These are phyloP conservation scores for Vigna nakashimae DNA, from an alignment of 306 rosid genomes.

Conservation along the genomic window DNA sequence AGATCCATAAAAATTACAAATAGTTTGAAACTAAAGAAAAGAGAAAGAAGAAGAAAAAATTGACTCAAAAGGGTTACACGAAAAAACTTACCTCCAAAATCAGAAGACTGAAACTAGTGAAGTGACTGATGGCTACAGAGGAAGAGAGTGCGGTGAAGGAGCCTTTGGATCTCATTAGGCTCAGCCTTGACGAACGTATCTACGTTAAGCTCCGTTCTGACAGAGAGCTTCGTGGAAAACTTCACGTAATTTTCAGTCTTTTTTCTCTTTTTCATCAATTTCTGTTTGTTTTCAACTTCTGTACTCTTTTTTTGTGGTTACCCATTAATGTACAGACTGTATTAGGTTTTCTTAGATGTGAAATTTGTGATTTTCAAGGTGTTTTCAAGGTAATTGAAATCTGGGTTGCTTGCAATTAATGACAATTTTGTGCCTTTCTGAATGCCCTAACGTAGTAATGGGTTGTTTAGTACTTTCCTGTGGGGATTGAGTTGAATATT, in stretches of 20 bases:
- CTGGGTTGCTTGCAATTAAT: neutral
- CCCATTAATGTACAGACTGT: neutral
- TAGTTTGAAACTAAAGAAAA: neutral
- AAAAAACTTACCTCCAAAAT: neutral
- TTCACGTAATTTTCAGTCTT: constrained; percentile 62
- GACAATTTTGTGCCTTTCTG: neutral
- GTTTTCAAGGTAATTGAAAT: neutral
- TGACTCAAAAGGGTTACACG: neutral
- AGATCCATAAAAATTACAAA: neutral
- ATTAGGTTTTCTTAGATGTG: too few relatives aligned
- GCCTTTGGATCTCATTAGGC: constrained; percentile 97
- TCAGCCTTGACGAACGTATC: constrained; percentile 98
- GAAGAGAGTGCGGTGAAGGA: constrained; percentile 99
- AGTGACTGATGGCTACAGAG: constrained; percentile 69
- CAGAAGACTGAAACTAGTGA: neutral
- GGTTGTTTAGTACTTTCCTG: neutral
- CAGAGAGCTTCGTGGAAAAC: constrained; percentile 98
- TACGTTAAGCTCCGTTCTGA: constrained; percentile 98
- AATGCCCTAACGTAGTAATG: neutral
- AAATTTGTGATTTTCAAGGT: neutral
- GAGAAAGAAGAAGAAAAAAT: neutral
- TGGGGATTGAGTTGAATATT: neutral
- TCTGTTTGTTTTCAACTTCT: neutral
- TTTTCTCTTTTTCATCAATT: neutral
- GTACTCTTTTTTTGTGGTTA: neutral